A percentile compares a stretch with the other conserved stretches of the same genome.
These are phyloP conservation scores for Cadophora luteo-olivacea DNA, from an alignment of 2,329 filamentous ascomycete species.

Conservation along the genomic window DNA sequence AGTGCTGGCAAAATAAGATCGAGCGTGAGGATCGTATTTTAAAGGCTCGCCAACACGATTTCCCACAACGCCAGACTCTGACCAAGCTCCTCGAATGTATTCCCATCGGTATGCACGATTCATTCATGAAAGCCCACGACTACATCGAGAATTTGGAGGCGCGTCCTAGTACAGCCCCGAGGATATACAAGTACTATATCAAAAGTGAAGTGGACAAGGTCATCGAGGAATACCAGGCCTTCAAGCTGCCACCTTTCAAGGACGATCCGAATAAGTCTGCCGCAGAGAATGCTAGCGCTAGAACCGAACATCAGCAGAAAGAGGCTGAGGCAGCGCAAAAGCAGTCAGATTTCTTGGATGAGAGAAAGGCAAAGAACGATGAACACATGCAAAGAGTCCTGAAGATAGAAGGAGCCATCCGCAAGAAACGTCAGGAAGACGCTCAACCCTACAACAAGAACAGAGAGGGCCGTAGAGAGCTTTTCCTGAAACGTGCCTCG, in stretches of 20 bases:
- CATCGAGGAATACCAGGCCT: constrained; percentile 39
- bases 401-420: constrained; percentile 39
- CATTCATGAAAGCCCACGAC: constrained; percentile 43
- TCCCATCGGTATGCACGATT: constrained; percentile 43
- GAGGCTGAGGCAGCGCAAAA: constrained; percentile 35
- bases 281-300: constrained; percentile 36
- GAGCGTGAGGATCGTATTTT: constrained; percentile 42
- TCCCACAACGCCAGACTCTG: constrained; percentile 31
- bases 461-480: constrained; percentile 37
- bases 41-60: constrained; percentile 35
- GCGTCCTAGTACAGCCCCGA: constrained; percentile 32
- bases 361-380: constrained; percentile 38
- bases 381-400: constrained; percentile 41
- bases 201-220: constrained; percentile 37
- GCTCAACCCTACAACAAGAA: constrained; percentile 38
- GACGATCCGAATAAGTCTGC: constrained; percentile 38
- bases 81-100: constrained; percentile 43
- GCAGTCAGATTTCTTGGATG: constrained; percentile 37
- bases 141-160: constrained; percentile 36
- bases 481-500: constrained; percentile 38
- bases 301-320: constrained; percentile 35
- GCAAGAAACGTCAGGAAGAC: constrained; percentile 34
- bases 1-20: constrained; percentile 41
- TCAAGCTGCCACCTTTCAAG: constrained; percentile 36
- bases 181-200: constrained; percentile 43